Evolutionary conservation across 2,329 filamentous ascomycete species (phyloP).

Genomic region (Aspergillus sergii): DNA sequence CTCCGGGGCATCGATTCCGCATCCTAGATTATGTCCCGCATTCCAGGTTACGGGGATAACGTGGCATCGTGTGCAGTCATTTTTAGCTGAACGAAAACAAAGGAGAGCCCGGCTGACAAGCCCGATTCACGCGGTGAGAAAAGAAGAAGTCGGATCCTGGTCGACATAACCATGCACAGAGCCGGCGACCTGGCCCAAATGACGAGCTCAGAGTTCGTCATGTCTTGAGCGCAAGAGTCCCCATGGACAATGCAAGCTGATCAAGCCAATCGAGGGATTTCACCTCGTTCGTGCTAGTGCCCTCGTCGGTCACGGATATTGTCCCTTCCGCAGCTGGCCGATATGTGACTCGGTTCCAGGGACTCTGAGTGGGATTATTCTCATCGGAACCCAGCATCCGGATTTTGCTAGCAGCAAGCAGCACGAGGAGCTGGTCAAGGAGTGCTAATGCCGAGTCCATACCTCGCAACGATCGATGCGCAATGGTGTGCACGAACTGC

Average conservation of each 20-base stretch:
- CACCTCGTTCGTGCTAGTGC: neutral
- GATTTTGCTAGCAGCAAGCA: slow-evolving; percentile 15
- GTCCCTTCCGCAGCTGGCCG: neutral
- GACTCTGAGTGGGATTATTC: neutral
- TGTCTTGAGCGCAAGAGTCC: slow-evolving; percentile 16
- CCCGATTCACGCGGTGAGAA: neutral
- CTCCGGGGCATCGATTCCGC: neutral
- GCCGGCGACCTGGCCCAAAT: neutral
- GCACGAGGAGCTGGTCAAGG: slow-evolving; percentile 19
- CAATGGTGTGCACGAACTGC: slow-evolving; percentile 2
- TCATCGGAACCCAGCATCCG: neutral
- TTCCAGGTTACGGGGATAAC: neutral
- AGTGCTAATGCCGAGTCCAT: slow-evolving; percentile 20
- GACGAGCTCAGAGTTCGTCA: neutral
- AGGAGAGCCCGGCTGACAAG: neutral
- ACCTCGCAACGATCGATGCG: slow-evolving; percentile 12
- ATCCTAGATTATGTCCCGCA: neutral
- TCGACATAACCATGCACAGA: neutral
- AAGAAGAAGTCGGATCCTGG: neutral
- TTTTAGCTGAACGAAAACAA: neutral
- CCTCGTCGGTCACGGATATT: neutral
- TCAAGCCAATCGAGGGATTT: slow-evolving; percentile 15
- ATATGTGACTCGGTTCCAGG: neutral
- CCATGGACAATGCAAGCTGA: slow-evolving; percentile 18
- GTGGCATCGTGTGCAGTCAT: neutral